Percentiles rank a stretch among this genome's conserved stretches.
Evolutionary conservation across 768 basidiomycete species (phyloP).

Genomic region (Naganishia kalamii): DNA sequence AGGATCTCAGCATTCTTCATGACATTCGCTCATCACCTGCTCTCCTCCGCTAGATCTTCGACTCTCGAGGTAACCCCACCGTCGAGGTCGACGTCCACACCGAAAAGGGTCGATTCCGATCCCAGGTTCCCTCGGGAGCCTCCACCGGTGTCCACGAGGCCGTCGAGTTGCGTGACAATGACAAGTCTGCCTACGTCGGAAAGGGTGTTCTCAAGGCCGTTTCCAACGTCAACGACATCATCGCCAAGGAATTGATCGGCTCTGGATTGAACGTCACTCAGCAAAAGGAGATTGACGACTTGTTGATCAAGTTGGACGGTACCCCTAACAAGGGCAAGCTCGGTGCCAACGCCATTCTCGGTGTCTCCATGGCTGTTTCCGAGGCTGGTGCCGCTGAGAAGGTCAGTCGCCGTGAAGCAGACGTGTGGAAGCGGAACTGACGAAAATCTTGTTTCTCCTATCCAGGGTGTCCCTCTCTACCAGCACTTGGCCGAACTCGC

Average conservation of each 20-base stretch:
- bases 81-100: conserved; percentile 90
- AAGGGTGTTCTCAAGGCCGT: conserved; percentile 96
- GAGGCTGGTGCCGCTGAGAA: conserved; percentile 93
- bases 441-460: background rate
- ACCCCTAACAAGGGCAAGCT: conserved; percentile 98
- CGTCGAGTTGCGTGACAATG: conserved; percentile 95
- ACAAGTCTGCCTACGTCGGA: conserved; percentile 85
- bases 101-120: conserved; percentile 63
- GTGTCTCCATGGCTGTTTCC: conserved; percentile 90
- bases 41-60: conserved; percentile 70
- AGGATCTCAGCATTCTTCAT: background rate
- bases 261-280: conserved; percentile 73
- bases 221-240: conserved; percentile 81
- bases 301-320: conserved; percentile 96
- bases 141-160: conserved; percentile 98
- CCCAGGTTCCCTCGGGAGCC: conserved; percentile 93
- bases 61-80: conserved; percentile 90
- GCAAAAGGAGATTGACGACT: conserved; percentile 94
- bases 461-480: conserved; percentile 78
- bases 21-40: background rate
- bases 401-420: conserved; percentile 35
- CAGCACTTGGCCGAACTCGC: conserved; percentile 93
- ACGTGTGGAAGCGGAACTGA: background rate
- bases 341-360: conserved; percentile 98
- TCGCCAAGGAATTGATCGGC: conserved; percentile 82